Base-by-base conservation (phyloP, 2,329 filamentous ascomycete genomes). In the Nemania diffusa region DNA sequence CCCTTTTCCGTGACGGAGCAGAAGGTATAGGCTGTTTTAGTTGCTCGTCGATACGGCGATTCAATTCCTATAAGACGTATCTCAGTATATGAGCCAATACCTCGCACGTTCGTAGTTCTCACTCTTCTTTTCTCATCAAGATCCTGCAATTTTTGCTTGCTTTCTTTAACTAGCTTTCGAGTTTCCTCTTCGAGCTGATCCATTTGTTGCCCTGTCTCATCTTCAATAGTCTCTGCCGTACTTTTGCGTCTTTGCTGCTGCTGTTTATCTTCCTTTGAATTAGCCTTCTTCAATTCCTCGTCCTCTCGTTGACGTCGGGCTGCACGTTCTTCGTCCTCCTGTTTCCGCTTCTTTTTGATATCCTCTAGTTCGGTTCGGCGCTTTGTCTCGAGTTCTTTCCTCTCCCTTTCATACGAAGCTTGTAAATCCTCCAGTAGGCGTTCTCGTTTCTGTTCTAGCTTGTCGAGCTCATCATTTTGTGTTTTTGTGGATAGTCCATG, bases 1-100 rank as follows among this genome's bases (percentile, higher is more conserved):
- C 71, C 59, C 6, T 71, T 73, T 13, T 77, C 13, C 67, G 64
- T 3, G 46, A 37, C 1, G 67, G 64, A 9, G 29, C 13, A 13
- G 52, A 70, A 57, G 62, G 65, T 7, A 63, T 11, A 8, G 65
- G 20, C 29, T 65, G 58, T 59, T 77, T 75, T 34, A 83, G 71
- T 65, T 81, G 76, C 62, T 83, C 81, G 37, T 83, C 81, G 44
- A 83, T 80, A 46, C 78, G 73, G 22, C 77, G 80, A 59, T 83
- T 83, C 64, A 83, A 75, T 70, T 83, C 81, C 81, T 82, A 17
- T 17, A 5, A 15, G 2, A 13, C 24, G 9, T 32, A 3, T 13
- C 3, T 70, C 32, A 71, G 53, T 29, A 51, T 24, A 27, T 24
- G 32, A 29, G 0, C 3, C 20, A 27, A 22, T n/a, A 27, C n/a